Evolutionary conservation across 176 grass and related monocot genomes (phyloP), one percentile per base, ranked within the genome.

Genomic region (Aegilops sharonensis): DNA sequence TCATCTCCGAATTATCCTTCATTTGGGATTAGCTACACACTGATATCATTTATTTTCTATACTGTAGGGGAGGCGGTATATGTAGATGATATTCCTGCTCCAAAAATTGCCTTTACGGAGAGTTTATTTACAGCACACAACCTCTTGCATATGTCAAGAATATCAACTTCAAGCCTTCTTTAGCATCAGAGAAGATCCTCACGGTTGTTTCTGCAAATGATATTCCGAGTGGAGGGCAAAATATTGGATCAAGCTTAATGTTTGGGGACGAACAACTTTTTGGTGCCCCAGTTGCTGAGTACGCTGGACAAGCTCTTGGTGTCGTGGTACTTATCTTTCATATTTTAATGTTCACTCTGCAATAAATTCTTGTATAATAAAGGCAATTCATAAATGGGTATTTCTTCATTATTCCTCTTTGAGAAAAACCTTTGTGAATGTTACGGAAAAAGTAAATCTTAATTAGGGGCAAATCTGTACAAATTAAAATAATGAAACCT

Each of bases 71-170:
- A 97, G 85, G 92, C 90, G 2, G 45, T 98, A 30, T 98, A 98
- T 87, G 95, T 98, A 21, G 95, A 98, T 83, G 95, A 98, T 77
- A 88, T 92, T 87, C 85, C 89, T 67, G 21, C 84, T 66, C 95
- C 95, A 62, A 94, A 88, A 87, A 97, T 62, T 94, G 92, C 39
- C 89, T 97, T 2, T 75, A 90, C 43, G 93, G 91, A 74, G 95
- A 94, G 88, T 98, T 93, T 85, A 81, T 98, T 82, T 98, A 95
- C 63, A 98, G 91, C 85, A 73, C 93, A 48, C 73, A 65, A 52
- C 91, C 95, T 31, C 81, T 92, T 74, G 91, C 95, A 85, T 77
- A 85, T 83, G 85, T 95, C 34, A 90, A 85, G 62, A 87, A 80
- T 50, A 93, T 98, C 67, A 81, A 82, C 17, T 93, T 98, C 83